phyloP scores from a whole-genome alignment of 2,329 filamentous ascomycete species.

The Calonectria pauciramosa region DNA sequence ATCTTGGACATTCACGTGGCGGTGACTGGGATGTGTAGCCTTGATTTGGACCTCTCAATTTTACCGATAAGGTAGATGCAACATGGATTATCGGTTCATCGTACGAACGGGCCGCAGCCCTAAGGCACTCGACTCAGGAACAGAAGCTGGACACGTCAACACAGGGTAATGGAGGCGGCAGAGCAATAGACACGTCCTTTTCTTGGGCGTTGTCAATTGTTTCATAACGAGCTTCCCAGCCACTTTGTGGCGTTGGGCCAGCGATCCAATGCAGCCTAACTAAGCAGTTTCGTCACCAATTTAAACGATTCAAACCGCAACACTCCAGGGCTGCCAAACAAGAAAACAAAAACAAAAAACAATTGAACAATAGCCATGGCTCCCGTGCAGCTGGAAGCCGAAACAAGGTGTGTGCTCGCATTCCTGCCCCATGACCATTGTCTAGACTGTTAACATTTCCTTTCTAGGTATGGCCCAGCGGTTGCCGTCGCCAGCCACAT shows the following conservation, averaged over 20 bases:
- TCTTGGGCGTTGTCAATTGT: neutral
- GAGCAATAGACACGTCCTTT: neutral
- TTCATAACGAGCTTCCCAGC: conserved; percentile 17
- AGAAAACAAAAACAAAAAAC: neutral
- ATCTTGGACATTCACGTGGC: conserved; percentile 9
- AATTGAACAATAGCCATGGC: conserved; percentile 38
- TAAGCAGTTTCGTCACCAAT: neutral
- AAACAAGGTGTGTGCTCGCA: conserved; percentile 33
- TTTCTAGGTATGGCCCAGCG: conserved; percentile 31
- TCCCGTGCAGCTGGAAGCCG: conserved; percentile 41
- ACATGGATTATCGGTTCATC: neutral
- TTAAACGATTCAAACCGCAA: conserved; percentile 11
- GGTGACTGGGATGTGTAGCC: neutral
- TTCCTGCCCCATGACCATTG: neutral
- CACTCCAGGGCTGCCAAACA: neutral
- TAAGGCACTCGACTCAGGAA: neutral
- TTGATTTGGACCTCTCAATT: conserved; percentile 6
- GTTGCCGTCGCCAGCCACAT: conserved; percentile 39
- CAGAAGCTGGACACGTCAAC: neutral
- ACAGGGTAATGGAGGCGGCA: neutral
- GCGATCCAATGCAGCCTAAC: neutral
- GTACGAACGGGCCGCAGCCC: neutral
- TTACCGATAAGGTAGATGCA: neutral
- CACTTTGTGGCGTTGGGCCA: conserved; percentile 28
- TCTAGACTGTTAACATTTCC: neutral